Evolutionary conservation across 495 filamentous ascomycete genomes (phyloP).

Genomic region (Aspergillus sclerotiicarbonarius): DNA sequence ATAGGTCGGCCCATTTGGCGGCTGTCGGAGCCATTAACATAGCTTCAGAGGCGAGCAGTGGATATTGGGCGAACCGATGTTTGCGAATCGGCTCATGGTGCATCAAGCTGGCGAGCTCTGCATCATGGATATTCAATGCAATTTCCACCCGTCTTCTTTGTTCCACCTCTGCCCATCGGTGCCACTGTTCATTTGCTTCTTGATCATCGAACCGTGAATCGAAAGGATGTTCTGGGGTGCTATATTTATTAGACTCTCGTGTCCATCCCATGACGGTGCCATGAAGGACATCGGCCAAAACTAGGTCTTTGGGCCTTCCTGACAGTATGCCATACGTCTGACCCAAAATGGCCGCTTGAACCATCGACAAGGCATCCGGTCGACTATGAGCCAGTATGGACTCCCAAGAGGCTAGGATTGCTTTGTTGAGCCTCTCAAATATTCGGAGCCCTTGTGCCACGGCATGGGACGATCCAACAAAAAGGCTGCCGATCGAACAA

Average conservation of each 20-base stretch:
- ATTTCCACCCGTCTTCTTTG: constrained; percentile 23
- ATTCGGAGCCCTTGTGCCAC: constrained; percentile 26
- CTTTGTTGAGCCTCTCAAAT: constrained; percentile 37
- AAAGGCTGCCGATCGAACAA: constrained; percentile 35
- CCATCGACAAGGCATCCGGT: constrained; percentile 33
- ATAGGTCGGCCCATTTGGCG: constrained; percentile 24
- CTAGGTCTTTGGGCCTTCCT: constrained; percentile 26
- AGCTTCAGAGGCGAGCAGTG: constrained; percentile 22
- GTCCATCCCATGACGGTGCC: constrained; percentile 41
- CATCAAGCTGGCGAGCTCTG: constrained; percentile 34
- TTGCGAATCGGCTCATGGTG: constrained; percentile 34
- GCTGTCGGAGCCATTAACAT: constrained; percentile 34
- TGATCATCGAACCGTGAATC: not conserved
- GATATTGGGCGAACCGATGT: constrained; percentile 23
- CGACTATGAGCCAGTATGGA: constrained; percentile 19
- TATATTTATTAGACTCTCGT: constrained; percentile 23
- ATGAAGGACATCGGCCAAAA: constrained; percentile 34
- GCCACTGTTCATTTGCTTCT: constrained; percentile 23
- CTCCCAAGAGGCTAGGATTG: constrained; percentile 35
- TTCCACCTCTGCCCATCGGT: constrained; percentile 18
- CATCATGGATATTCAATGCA: constrained; percentile 32
- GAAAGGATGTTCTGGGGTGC: constrained; percentile 5
- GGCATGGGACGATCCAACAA: constrained; percentile 28
- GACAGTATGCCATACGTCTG: constrained; percentile 42
- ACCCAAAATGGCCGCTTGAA: constrained; percentile 37